Conservation (phyloP, 352 stramenopile species). For the Pythium phragmitis region DNA sequence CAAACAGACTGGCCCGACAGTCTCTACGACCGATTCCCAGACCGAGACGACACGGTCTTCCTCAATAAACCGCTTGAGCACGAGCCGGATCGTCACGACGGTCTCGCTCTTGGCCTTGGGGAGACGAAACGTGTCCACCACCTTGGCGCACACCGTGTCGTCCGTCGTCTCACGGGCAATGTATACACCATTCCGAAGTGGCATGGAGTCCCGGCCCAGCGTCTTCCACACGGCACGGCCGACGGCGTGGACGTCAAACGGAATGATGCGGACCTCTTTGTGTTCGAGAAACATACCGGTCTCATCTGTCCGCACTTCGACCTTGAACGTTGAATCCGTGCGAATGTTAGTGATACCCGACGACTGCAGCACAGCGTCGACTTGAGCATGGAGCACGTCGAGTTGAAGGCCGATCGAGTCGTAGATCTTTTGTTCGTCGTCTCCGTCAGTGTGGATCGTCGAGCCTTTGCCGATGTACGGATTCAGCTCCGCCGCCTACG, state of each 20-base stretch:
- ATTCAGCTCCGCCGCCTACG: constrained; percentile 17
- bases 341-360: constrained; percentile 20
- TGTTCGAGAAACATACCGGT: constrained; percentile 40
- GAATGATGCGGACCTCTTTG: constrained; percentile 33
- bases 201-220: constrained; percentile 25
- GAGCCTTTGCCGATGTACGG: constrained; percentile 26
- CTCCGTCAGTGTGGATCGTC: constrained; percentile 20
- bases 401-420: constrained; percentile 29
- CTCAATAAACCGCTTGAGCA: constrained; percentile 28
- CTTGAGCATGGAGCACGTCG: constrained; percentile 37
- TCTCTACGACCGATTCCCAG: constrained; percentile 26
- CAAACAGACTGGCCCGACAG: constrained; percentile 18
- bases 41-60: constrained; percentile 21
- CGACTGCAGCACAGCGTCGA: constrained; percentile 33
- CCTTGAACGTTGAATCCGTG: constrained; percentile 25
- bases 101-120: constrained; percentile 24
- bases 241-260: constrained; percentile 32
- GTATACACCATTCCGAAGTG: constrained; percentile 42
- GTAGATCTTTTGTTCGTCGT: constrained; percentile 23
- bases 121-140: constrained; percentile 41
- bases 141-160: constrained; percentile 44
- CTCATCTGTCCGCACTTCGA: constrained; percentile 33
- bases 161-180: constrained; percentile 28
- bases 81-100: constrained; percentile 22
- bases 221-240: constrained; percentile 39